phyloP scores from a whole-genome alignment of 2,329 filamentous ascomycete species.

The Metarhizium sp. region DNA sequence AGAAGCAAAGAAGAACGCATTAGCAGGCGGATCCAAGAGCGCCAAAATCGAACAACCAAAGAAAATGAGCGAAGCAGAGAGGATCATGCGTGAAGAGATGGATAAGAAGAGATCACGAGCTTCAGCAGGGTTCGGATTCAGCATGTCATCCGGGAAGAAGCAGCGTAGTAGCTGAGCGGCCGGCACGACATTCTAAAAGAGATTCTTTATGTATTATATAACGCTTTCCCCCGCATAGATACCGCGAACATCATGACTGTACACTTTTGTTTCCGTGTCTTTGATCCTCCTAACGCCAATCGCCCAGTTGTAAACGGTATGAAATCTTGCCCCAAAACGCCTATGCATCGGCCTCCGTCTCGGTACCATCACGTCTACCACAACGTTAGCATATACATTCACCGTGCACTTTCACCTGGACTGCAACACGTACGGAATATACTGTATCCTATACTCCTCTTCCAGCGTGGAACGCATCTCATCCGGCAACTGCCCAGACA shows the following conservation, averaged over 20 bases:
- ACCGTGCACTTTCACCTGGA: constrained; percentile 28
- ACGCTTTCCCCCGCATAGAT: neutral
- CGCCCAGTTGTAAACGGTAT: neutral
- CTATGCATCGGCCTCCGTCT: constrained; percentile 36
- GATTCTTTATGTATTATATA: neutral
- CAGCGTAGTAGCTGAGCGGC: constrained; percentile 27
- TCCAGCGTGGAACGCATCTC: constrained; percentile 52
- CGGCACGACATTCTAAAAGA: neutral
- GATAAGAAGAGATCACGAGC: constrained; percentile 56
- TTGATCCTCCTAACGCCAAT: constrained; percentile 1
- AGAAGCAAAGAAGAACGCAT: constrained; percentile 58
- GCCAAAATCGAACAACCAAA: constrained; percentile 53
- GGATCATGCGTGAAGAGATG: constrained; percentile 81
- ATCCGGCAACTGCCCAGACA: constrained; percentile 69
- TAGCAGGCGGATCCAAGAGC: constrained; percentile 46
- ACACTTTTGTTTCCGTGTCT: neutral
- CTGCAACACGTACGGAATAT: constrained; percentile 52
- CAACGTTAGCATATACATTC: constrained; percentile 2
- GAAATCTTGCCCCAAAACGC: neutral
- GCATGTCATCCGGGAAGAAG: constrained; percentile 41
- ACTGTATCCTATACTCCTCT: constrained; percentile 54
- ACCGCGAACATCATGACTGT: constrained; percentile 2
- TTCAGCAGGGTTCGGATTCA: constrained; percentile 35
- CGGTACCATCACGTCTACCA: constrained; percentile 46
- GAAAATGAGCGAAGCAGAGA: constrained; percentile 81